A percentile compares a stretch with the other conserved stretches of the same genome.
Evolutionary conservation across 2,329 filamentous ascomycete species (phyloP).

Genomic region (Blastomyces gilchristii): DNA sequence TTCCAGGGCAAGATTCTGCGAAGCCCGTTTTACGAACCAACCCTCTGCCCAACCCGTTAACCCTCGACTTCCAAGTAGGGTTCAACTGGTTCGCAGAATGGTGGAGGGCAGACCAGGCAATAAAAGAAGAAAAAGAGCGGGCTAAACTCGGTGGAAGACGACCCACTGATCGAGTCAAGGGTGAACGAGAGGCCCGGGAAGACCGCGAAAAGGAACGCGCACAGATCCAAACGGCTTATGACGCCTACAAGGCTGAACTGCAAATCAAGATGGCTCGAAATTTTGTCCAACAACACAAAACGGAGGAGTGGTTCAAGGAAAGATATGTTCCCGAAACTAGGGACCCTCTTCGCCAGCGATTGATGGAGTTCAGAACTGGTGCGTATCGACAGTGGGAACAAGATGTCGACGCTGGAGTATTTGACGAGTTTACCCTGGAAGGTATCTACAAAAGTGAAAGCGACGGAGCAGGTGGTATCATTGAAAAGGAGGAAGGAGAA

Average conservation of each 20-base stretch:
- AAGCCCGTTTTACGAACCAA: constrained; percentile 46
- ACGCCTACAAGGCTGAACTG: constrained; percentile 55
- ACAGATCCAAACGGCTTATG: constrained; percentile 55
- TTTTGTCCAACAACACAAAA: constrained; percentile 87
- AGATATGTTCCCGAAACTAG: constrained; percentile 78
- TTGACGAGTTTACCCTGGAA: constrained; percentile 91
- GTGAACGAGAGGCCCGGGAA: constrained; percentile 52
- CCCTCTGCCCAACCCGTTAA: constrained; percentile 51
- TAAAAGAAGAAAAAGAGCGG: constrained; percentile 55
- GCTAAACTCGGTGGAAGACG: constrained; percentile 49
- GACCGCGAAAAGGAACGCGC: constrained; percentile 53
- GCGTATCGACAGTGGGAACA: constrained; percentile 81
- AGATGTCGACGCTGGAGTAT: constrained; percentile 72
- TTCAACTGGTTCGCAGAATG: constrained; percentile 60
- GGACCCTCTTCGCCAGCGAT: constrained; percentile 60
- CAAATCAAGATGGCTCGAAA: constrained; percentile 67
- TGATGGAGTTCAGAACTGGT: constrained; percentile 69
- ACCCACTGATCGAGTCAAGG: constrained; percentile 46
- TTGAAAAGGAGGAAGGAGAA: constrained; percentile 94
- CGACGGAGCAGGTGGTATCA: constrained; percentile 70
- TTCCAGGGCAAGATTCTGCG: constrained; percentile 50
- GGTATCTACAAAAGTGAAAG: constrained; percentile 89
- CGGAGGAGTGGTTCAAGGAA: constrained; percentile 96
- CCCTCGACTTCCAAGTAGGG: constrained; percentile 55
- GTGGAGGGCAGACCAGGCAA: constrained; percentile 54